Percentiles rank a stretch among this genome's conserved stretches.
phyloP scores from a whole-genome alignment of 345 rosid genomes.

The Syzygium jambos region DNA sequence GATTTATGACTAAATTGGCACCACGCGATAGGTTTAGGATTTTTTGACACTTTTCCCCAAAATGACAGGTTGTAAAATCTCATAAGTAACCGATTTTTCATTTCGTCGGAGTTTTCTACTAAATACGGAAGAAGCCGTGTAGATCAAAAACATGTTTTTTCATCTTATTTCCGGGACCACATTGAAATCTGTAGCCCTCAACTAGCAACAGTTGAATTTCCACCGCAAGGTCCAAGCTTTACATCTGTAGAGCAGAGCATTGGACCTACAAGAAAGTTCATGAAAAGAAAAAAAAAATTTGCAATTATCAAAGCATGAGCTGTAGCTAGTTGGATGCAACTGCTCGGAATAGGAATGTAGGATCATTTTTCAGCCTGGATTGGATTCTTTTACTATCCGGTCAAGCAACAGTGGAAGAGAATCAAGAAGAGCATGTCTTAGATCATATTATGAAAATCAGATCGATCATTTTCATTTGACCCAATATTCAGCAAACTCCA shows the following conservation, averaged over 20 bases:
- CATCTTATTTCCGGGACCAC: neutral
- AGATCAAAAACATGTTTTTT: neutral
- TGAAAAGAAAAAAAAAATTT: neutral
- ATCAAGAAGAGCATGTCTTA: neutral
- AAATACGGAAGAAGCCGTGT: neutral
- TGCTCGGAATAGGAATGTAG: neutral
- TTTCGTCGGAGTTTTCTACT: neutral
- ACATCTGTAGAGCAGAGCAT: neutral
- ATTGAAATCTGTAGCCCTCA: neutral
- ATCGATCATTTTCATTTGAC: neutral
- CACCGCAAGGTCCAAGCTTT: neutral
- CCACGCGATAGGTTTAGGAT: too few species aligned
- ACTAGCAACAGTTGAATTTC: neutral
- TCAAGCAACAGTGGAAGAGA: neutral
- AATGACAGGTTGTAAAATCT: neutral
- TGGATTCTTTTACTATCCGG: neutral
- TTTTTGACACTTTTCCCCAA: too few species aligned
- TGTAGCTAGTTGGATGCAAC: neutral
- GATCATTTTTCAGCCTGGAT: neutral
- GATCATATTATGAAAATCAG: neutral
- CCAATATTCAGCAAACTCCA: neutral
- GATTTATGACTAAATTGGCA: too few species aligned
- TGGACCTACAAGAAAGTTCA: neutral
- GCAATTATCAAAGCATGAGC: neutral
- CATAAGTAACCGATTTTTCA: accelerated